Percentiles rank a stretch among this genome's conserved stretches.
phyloP scores from a whole-genome alignment of 2,329 filamentous ascomycete genomes.

The Dactylonectria estremocensis region DNA sequence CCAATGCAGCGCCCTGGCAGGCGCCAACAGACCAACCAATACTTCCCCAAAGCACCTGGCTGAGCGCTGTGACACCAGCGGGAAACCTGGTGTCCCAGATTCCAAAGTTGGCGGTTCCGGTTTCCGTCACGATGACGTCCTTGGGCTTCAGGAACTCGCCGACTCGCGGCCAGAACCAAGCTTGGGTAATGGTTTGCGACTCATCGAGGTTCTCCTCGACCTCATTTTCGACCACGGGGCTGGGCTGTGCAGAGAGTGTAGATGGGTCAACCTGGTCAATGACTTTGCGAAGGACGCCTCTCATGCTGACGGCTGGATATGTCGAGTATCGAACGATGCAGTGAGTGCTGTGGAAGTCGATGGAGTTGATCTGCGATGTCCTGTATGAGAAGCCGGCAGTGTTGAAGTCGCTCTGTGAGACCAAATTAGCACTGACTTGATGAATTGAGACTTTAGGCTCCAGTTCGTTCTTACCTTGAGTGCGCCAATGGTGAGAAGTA shows the following conservation, averaged over 20 bases:
- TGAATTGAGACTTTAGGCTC: background rate
- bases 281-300: conserved; percentile 81
- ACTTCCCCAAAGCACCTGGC: conserved; percentile 82
- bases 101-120: conserved; percentile 89
- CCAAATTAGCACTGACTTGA: conserved; percentile 3
- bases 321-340: conserved; percentile 83
- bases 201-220: conserved; percentile 58
- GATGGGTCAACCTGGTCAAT: conserved; percentile 71
- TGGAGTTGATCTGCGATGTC: conserved; percentile 81
- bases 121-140: conserved; percentile 89
- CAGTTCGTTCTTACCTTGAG: conserved; percentile 60
- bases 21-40: conserved; percentile 75
- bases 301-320: conserved; percentile 84
- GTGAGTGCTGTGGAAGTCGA: conserved; percentile 84
- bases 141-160: conserved; percentile 79
- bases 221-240: conserved; percentile 69
- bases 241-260: conserved; percentile 69
- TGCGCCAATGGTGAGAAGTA: conserved; percentile 79
- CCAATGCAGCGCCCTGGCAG: conserved; percentile 78
- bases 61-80: conserved; percentile 81
- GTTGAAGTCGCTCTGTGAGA: conserved; percentile 79
- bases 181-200: conserved; percentile 72
- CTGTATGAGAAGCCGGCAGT: conserved; percentile 87
- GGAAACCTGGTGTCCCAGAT: conserved; percentile 91
- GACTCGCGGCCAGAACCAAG: conserved; percentile 84